Base-by-base conservation (phyloP, 495 filamentous ascomycete species). In the Penicillium cosmopolitanum region DNA sequence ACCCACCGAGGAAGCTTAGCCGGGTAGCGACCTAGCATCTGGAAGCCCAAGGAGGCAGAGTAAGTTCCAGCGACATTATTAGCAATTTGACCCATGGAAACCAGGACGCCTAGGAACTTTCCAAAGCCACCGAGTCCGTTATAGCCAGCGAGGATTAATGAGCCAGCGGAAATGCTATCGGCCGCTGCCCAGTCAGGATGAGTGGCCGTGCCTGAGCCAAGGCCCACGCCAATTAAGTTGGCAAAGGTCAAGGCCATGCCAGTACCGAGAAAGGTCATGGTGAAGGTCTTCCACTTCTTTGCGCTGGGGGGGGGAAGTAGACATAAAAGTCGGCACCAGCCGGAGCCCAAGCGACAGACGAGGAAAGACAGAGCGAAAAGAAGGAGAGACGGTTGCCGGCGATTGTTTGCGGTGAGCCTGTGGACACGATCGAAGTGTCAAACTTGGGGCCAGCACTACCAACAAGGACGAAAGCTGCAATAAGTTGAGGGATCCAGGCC, bases 51-150 rank as follows among this genome's bases (percentile, higher is more conserved):
- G 0, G 83, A 82, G 5, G 79, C 77, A 4, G 81, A 81, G 65
- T 89, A 91, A 1, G 82, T 84, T 0, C 86, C 82, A 0, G 87
- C 79, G 44, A 90, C 80, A 42, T 84, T 82, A 64, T 91, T 91
- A 3, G 84, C 78, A 46, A 90, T 82, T 2, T 87, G 68, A 1
- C 88, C 87, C 5, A 91, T 69, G 0, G 86, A 82, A 19, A 88
- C 75, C 5, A 91, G 60, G 2, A 89, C 84, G 5, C 80, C 77
- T 64, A 84, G 83, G 73, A 90, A 85, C 60, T 82, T 84, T 4
- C 88, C 88, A 57, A 90, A 89, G 0, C 73, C 73, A 16, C 82
- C 82, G 0, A 92, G 77, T 4, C 77, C 76, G 3, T 65, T 68
- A 58, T 77, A 89, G 11, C 79, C 84, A 34, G 81, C 82, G 0